Percentiles rank a stretch among this genome's conserved stretches.
phyloP scores from a whole-genome alignment of 441 rosid species.

The Populus hybrid region DNA sequence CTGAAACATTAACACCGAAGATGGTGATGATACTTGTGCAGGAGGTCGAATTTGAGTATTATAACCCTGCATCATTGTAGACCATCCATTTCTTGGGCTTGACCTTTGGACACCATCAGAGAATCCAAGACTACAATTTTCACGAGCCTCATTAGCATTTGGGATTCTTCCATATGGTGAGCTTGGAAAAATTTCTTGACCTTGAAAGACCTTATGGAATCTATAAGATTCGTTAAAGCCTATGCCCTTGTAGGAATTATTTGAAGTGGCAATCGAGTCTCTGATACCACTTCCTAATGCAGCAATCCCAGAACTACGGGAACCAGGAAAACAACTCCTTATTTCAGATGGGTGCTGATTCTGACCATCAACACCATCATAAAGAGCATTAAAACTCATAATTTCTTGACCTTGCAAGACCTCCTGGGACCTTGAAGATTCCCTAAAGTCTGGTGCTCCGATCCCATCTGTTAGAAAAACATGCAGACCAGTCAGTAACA shows the following conservation, averaged over 20 bases:
- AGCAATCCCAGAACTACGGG: slow-evolving; percentile 31
- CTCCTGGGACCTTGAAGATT: slow-evolving; percentile 87
- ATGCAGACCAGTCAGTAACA: not conserved
- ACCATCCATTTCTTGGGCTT: slow-evolving; percentile 55
- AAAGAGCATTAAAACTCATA: slow-evolving; percentile 52
- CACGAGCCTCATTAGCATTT: slow-evolving; percentile 26
- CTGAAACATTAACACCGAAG: slow-evolving; percentile 72
- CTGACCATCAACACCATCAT: slow-evolving; percentile 47
- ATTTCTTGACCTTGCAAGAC: slow-evolving; percentile 99
- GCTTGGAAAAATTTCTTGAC: slow-evolving; percentile 11
- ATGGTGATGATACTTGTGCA: slow-evolving; percentile 63
- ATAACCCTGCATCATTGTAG: slow-evolving; percentile 40
- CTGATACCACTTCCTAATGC: slow-evolving; percentile 26
- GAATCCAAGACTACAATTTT: slow-evolving; percentile 41
- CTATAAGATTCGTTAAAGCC: slow-evolving; percentile 62
- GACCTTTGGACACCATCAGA: slow-evolving; percentile 37
- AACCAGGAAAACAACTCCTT: slow-evolving; percentile 37
- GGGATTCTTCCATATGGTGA: slow-evolving; percentile 35
- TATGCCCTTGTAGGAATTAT: slow-evolving; percentile 35
- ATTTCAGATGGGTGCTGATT: slow-evolving; percentile 37
- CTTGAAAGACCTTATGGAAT: slow-evolving; percentile 93
- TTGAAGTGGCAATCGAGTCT: slow-evolving; percentile 25
- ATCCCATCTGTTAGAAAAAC: slow-evolving; percentile 51
- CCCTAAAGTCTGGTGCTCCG: slow-evolving; percentile 78
- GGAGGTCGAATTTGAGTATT: slow-evolving; percentile 32